Evolutionary conservation across 805 yeast species (phyloP).

Genomic region (Candida loeiensis): DNA sequence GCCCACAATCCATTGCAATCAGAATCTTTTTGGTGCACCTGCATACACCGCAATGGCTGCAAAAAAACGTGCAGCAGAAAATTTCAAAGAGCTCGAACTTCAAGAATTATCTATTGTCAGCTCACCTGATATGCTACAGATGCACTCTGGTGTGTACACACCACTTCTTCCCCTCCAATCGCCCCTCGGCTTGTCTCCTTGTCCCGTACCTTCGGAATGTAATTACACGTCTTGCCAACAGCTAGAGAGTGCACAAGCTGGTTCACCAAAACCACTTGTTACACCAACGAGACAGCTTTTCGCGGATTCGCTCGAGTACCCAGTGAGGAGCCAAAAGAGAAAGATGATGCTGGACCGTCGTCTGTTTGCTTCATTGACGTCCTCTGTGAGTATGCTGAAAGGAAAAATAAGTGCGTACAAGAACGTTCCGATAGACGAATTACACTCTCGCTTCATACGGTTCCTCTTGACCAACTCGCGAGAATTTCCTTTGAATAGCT

Average conservation of each 20-base stretch:
- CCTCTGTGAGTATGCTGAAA: too few relatives aligned
- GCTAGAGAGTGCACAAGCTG: too few relatives aligned
- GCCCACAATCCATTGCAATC: too few relatives aligned
- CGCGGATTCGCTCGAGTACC: too few relatives aligned
- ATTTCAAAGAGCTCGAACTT: too few relatives aligned
- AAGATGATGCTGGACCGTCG: too few relatives aligned
- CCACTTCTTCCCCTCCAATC: background rate
- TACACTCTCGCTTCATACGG: constrained; percentile 28
- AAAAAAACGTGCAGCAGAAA: background rate
- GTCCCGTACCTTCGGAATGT: too few relatives aligned
- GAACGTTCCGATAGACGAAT: constrained; percentile 21
- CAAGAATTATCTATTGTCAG: background rate
- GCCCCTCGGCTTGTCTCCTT: background rate
- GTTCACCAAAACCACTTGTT: too few relatives aligned
- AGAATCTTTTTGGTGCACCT: background rate
- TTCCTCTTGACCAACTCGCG: constrained; percentile 24
- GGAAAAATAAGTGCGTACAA: constrained; percentile 13
- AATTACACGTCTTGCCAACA: too few relatives aligned
- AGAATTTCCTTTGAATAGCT: constrained; percentile 20
- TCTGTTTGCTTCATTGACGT: background rate
- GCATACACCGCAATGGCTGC: constrained; percentile 2
- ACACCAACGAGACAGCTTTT: too few relatives aligned
- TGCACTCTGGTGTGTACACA: background rate
- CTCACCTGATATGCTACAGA: too few relatives aligned
- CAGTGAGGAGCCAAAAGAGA: too few relatives aligned